These are phyloP conservation scores for Waltergamsia citrina DNA, from an alignment of 2,329 filamentous ascomycete species.

Conservation along the genomic window DNA sequence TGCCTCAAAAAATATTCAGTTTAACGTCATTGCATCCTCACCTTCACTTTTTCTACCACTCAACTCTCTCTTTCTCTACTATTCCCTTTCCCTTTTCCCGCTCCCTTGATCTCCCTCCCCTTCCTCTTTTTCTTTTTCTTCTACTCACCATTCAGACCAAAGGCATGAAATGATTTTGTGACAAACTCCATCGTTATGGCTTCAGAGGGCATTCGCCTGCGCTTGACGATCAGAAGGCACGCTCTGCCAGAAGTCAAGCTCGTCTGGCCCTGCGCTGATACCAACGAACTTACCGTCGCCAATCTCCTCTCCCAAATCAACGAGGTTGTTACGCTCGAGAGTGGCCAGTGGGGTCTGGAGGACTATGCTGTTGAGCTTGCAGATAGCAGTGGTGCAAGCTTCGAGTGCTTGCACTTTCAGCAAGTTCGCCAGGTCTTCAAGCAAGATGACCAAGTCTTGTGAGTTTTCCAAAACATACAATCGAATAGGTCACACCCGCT, in stretches of 20 bases:
- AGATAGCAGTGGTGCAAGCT: constrained; percentile 46
- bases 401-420: constrained; percentile 84
- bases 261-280: constrained; percentile 55
- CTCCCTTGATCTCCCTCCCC: neutral
- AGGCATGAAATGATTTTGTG: neutral
- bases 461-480: too few species aligned
- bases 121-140: neutral
- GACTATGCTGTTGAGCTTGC: constrained; percentile 77
- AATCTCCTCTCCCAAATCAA: constrained; percentile 73
- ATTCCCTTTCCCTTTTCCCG: neutral
- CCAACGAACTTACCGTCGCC: constrained; percentile 58
- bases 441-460: constrained; percentile 79
- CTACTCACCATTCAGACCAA: neutral
- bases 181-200: constrained; percentile 15
- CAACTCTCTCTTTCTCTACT: neutral
- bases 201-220: constrained; percentile 51
- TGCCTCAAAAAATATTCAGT: neutral
- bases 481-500: too few species aligned
- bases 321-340: constrained; percentile 72
- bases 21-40: neutral
- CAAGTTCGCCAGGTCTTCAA: constrained; percentile 60
- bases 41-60: neutral
- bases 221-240: constrained; percentile 63
- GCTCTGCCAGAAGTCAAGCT: constrained; percentile 63
- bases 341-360: constrained; percentile 74